phyloP scores from a whole-genome alignment of 371 early-diverging fungal species.

The Mortierella sp. region DNA sequence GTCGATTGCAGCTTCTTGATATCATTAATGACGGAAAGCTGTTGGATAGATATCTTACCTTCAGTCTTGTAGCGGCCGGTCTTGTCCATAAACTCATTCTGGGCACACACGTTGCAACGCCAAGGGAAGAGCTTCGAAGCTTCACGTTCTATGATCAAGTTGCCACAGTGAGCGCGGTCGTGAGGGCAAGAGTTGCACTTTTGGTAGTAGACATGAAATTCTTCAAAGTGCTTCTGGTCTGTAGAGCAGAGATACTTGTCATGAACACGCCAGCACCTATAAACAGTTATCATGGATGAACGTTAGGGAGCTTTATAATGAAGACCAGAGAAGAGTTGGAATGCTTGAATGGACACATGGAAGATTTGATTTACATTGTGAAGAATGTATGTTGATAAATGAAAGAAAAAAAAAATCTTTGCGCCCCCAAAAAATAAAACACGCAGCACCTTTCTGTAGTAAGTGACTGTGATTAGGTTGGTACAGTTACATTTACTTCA shows the following conservation, averaged over 20 bases:
- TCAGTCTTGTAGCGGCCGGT: constrained; percentile 53
- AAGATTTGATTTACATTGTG: neutral
- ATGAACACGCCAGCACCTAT: constrained; percentile 55
- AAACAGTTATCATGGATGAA: neutral
- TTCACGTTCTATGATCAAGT: constrained; percentile 46
- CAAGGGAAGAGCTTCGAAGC: constrained; percentile 56
- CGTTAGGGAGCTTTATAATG: neutral
- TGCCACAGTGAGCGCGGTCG: constrained; percentile 54
- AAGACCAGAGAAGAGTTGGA: neutral
- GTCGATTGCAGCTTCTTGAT: neutral
- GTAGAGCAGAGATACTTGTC: constrained; percentile 53
- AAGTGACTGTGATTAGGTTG: neutral
- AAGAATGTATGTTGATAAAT: neutral
- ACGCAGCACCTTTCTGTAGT: neutral
- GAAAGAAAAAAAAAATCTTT: neutral
- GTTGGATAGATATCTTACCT: constrained; percentile 8
- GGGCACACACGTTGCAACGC: constrained; percentile 52
- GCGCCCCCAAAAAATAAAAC: constrained; percentile 1
- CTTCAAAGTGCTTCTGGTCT: constrained; percentile 51
- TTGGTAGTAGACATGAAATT: constrained; percentile 55
- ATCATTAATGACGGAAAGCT: neutral
- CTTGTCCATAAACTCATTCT: constrained; percentile 49
- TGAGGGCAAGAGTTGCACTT: constrained; percentile 57
- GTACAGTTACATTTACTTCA: neutral
- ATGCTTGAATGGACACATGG: neutral